Conservation (phyloP, 805 yeast genomes). For the Schwanniomyces yamadae region DNA sequence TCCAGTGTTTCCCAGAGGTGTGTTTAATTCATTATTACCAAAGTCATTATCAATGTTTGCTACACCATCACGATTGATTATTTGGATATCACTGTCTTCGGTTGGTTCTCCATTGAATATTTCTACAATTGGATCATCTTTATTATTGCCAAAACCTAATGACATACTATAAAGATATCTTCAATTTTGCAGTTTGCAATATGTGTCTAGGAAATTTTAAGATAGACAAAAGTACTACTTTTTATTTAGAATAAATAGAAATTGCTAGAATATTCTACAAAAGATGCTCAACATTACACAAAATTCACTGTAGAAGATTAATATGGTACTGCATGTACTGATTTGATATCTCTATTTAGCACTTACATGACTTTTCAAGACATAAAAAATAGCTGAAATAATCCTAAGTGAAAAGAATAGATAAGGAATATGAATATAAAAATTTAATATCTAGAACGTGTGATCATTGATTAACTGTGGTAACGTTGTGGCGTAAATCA, state of each 20-base stretch:
- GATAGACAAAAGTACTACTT: slow-evolving; percentile 1
- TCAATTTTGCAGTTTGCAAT: slow-evolving; percentile 3
- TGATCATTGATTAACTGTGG: too few species aligned
- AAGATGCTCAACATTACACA: background rate
- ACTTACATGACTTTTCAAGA: too few species aligned
- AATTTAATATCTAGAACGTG: too few species aligned
- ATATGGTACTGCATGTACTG: too few species aligned
- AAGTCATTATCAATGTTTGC: slow-evolving; percentile 9
- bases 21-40: slow-evolving; percentile 1
- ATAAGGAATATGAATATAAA: too few species aligned
- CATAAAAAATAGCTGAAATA: too few species aligned
- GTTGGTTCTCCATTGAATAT: slow-evolving; percentile 8
- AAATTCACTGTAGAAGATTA: background rate
- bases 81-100: slow-evolving; percentile 21
- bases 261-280: slow-evolving; percentile 8
- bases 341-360: too few species aligned
- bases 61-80: slow-evolving; percentile 17
- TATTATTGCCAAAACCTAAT: slow-evolving; percentile 4
- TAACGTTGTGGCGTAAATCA: too few species aligned
- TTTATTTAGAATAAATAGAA: slow-evolving; percentile 5
- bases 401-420: too few species aligned
- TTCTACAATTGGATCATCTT: slow-evolving; percentile 13
- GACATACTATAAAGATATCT: slow-evolving; percentile 1
- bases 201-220: too few species aligned
- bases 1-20: slow-evolving; percentile 1